Base-by-base conservation (phyloP, 169 alveolate genomes). In the Plasmodium sp. region DNA sequence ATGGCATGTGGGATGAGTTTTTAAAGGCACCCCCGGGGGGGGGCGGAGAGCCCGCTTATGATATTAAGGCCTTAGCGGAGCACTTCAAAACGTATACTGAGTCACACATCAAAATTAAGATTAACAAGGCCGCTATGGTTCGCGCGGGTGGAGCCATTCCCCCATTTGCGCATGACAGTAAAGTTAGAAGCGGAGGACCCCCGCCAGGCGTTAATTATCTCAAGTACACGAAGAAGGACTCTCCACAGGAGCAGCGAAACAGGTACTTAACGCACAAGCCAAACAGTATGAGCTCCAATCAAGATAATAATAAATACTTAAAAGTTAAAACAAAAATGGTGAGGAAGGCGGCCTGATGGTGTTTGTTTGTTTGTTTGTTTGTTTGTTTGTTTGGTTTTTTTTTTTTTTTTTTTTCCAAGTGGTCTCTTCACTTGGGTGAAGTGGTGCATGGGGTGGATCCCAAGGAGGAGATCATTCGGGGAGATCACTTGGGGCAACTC, bases 1-100 rank as follows among this genome's bases (percentile, higher is more conserved):
- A 90, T 71, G 94, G 92, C 10, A 81, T 90, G 84, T 90, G 94
- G 94, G 51, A 90, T 81, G 83, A 90, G 48, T 81, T 81, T 81
- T 62, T 90, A 34, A 90, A 86, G 33, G 39, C 9, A 1, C 34
- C 77, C 16, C 43, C 10, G 36, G 31, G 34, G 2, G 31, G 34
- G 2, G 72, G 7, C 3, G 72, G 41, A 12, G 45, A 51, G 31
- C 9, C 7, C 43, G 10, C 27, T 4, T 90, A 90, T 67, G 91
- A 90, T 51, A 80, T 90, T n/a, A 90, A 90, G 43, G 39, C 91
- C 4, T 43, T 90, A 71, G 81, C 94, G n/a, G 94, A 90, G 14
- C 94, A 81, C 73, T 90, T 90, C 58, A 79, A 81, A 71, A 58
- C 94, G 31, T 81, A 90, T 33, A 71, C 80, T 2, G 94, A 90